These are phyloP conservation scores for Jamesozyma gamospora DNA, from an alignment of 805 yeast species.

Conservation along the genomic window DNA sequence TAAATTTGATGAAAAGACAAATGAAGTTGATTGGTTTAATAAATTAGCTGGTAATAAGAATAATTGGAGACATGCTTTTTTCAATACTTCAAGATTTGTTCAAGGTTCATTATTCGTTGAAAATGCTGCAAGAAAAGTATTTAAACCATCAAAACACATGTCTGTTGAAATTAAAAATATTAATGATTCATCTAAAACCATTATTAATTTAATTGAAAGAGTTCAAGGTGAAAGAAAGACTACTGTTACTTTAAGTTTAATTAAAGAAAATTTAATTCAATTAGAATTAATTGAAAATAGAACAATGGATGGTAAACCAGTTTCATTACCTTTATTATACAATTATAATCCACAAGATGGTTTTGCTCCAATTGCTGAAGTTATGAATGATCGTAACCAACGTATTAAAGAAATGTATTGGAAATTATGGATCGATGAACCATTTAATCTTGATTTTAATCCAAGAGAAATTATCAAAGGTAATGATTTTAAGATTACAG, in stretches of 20 bases:
- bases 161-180: conserved; percentile 51
- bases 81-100: conserved; percentile 67
- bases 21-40: conserved; percentile 57
- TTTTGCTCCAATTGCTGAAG: conserved; percentile 90
- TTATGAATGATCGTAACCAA: conserved; percentile 80
- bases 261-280: conserved; percentile 45
- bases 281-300: conserved; percentile 78
- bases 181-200: conserved; percentile 43
- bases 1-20: conserved; percentile 30
- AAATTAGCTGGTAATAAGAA: conserved; percentile 68
- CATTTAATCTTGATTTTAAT: conserved; percentile 54
- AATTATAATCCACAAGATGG: conserved; percentile 77
- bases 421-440: conserved; percentile 84
- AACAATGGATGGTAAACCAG: conserved; percentile 67
- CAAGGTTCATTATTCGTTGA: conserved; percentile 73
- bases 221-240: conserved; percentile 61
- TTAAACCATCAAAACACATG: conserved; percentile 59
- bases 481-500: conserved; percentile 53
- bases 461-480: conserved; percentile 67
- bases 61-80: conserved; percentile 88
- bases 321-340: conserved; percentile 68
- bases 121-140: conserved; percentile 72
- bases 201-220: conserved; percentile 56
- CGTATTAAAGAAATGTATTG: conserved; percentile 95
- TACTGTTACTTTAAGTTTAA: conserved; percentile 53